Base-by-base conservation (phyloP, 2,329 filamentous ascomycete species). In the Nemania sp. region DNA sequence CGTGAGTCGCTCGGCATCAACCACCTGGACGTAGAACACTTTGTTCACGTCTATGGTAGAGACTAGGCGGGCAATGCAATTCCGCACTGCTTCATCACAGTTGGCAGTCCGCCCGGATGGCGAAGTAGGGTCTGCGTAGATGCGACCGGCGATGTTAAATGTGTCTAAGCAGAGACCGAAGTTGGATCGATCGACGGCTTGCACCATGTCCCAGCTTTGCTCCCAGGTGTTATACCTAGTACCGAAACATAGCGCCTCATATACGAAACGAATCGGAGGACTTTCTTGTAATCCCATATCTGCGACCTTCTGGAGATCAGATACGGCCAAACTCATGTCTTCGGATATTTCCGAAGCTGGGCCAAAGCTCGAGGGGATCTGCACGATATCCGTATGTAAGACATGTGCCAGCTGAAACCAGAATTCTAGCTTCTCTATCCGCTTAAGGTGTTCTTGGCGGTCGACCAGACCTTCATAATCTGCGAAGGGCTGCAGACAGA, bases 111-210 rank as follows among this genome's bases (percentile, higher is more conserved):
- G 77, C 3, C 86, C 82, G 0, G 74, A 74, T 0, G 72, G 59
- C 0, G 77, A 69, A 0, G 81, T 70, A 0, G 88, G 89, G 63
- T 92, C 88, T 0, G 86, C 89, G 61, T 82, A 92, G 54, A 90
- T 81, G 5, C 84, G 74, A 0, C 82, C 88, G 0, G 87, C 82
- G 54, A 92, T 87, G 69, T 92, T 90, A 73, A 90, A 92, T 0
- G 85, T 90, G 70, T 92, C 89, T 20, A 92, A 76, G 66, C 88
- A 91, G 34, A 91, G 74, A 6, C 89, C 89, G 65, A 92, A 90
- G 70, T 92, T 92, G 7, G 79, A 70, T 6, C 86, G 72, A 68
- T 89, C 77, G 23, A 91, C 87, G 2, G 72, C 73, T 61, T 77
- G 71, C 0, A 91, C 83, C 2, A 91, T 74, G 6, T 86, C 81